Conservation (phyloP, 768 basidiomycete genomes). For the Suillus discolor region DNA sequence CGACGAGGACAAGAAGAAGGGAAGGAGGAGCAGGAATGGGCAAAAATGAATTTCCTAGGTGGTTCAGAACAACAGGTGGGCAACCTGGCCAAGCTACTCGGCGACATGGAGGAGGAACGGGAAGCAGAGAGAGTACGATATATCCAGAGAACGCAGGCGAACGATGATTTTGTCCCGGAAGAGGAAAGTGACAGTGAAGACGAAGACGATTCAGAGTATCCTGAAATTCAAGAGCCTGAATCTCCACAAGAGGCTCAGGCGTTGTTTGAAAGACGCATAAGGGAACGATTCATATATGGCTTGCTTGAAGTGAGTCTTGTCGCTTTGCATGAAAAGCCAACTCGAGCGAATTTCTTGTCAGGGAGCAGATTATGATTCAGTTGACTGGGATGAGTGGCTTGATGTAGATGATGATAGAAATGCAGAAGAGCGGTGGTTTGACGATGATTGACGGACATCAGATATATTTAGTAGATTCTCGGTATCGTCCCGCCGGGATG, state of each 20-base stretch:
- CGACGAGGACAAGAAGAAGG: slow-evolving; percentile 52
- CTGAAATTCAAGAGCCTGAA: slow-evolving; percentile 33
- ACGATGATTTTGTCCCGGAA: slow-evolving; percentile 60
- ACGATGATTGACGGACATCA: slow-evolving; percentile 41
- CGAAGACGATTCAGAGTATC: slow-evolving; percentile 23
- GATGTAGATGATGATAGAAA: slow-evolving; percentile 62
- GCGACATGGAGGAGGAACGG: slow-evolving; percentile 78
- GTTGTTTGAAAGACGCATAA: slow-evolving; percentile 61
- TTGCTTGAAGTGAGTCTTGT: slow-evolving; percentile 58
- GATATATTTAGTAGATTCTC: slow-evolving; percentile 21
- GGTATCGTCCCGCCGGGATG: slow-evolving; percentile 12
- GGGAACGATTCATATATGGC: slow-evolving; percentile 76
- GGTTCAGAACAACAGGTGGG: slow-evolving; percentile 59
- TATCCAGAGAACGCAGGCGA: slow-evolving; percentile 43
- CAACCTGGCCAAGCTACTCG: slow-evolving; percentile 66
- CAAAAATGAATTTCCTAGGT: slow-evolving; percentile 61
- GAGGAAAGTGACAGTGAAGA: slow-evolving; percentile 56
- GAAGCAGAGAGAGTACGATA: slow-evolving; percentile 61
- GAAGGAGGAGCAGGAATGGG: slow-evolving; percentile 74
- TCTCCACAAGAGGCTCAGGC: slow-evolving; percentile 50
- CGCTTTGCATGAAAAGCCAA: slow-evolving; percentile 3
- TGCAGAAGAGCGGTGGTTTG: slow-evolving; percentile 74
- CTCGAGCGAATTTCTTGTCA: slow-evolving; percentile 28
- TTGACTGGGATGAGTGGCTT: slow-evolving; percentile 77
- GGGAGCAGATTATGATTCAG: slow-evolving; percentile 68